Base-by-base conservation (phyloP, 164 flowering plant genomes). In the Hamamelis virginiana region DNA sequence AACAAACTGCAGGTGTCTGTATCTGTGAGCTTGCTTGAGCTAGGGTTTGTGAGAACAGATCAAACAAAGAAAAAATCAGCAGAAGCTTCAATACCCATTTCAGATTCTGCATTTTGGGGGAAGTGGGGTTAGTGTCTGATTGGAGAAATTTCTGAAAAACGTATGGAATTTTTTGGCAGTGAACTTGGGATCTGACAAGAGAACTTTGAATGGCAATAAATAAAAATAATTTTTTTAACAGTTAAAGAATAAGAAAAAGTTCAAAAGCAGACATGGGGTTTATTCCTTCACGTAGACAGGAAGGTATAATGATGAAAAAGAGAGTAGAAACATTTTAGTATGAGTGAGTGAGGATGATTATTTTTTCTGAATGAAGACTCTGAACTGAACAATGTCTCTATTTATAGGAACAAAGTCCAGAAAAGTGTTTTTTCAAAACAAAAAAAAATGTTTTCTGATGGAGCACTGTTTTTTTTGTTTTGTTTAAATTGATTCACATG, bases 251-350 rank as follows among this genome's bases (percentile, higher is more conserved):
- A 65, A 60, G 27, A 72, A 55, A n/a, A 71, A 64, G 74, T 58
- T 59, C n/a, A 14, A 52, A 62, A 79, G 74, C 33, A 45, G 47
- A 45, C 57, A 28, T 33, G 62, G 61, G 65, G 27, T 69, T 62
- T 59, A 51, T 79, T 80, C 67, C 79, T 81, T 82, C 80, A 78
- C 90, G 69, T 87, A 79, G 81, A 77, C 81, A 73, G 75, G 78
- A 88, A 88, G 92, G 77, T 50, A 80, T 69, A 78, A 85, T 83
- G 86, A 91, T 85, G 84, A 69, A 55, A 80, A 75, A 72, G 65
- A 41, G 55, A 51, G 65, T n/a, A 16, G 59, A 64, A 75, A 59
- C 62, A 66, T 64, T 15, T 14, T 58, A 59, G 55, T 23, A 65
- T 23, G 64, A 41, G 67, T 23, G 64, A 41, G 51, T 22, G 58